Percentiles rank a stretch among this genome's conserved stretches.
These are phyloP conservation scores for Arthroderma sp. DNA, from an alignment of 2,329 filamentous ascomycete genomes.

Conservation along the genomic window DNA sequence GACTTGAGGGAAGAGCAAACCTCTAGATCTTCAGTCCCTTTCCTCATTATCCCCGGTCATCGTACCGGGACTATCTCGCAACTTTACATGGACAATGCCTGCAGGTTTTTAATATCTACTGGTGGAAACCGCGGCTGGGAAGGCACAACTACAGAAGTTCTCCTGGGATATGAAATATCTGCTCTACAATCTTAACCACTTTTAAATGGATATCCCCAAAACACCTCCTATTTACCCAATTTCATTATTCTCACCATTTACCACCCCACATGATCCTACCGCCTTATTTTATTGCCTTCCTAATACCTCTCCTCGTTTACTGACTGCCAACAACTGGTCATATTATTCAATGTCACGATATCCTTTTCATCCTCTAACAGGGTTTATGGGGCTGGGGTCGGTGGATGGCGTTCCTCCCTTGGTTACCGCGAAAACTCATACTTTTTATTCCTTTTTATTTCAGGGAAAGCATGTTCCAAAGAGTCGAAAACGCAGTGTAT, in stretches of 20 bases:
- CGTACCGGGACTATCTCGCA: slow-evolving; percentile 77
- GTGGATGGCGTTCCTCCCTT: neutral
- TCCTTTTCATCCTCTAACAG: neutral
- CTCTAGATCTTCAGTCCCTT: slow-evolving; percentile 69
- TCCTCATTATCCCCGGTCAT: slow-evolving; percentile 89
- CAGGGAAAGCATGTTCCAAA: neutral
- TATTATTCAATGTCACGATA: neutral
- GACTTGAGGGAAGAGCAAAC: slow-evolving; percentile 60
- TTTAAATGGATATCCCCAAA: neutral
- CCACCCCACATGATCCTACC: neutral
- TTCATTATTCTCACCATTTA: neutral
- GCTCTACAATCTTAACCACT: slow-evolving; percentile 23
- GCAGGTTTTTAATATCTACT: slow-evolving; percentile 80
- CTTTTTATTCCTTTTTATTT: neutral
- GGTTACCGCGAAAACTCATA: neutral
- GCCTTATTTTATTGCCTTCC: neutral
- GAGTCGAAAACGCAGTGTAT: neutral
- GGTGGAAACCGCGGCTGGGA: slow-evolving; percentile 94
- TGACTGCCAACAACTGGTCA: neutral
- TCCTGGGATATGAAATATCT: slow-evolving; percentile 87
- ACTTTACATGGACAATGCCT: slow-evolving; percentile 76
- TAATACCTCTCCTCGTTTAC: neutral
- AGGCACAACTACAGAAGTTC: slow-evolving; percentile 72
- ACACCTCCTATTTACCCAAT: neutral
- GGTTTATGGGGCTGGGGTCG: neutral